Conservation (phyloP, 108 stramenopile species). For the Epithemia pelagica region DNA sequence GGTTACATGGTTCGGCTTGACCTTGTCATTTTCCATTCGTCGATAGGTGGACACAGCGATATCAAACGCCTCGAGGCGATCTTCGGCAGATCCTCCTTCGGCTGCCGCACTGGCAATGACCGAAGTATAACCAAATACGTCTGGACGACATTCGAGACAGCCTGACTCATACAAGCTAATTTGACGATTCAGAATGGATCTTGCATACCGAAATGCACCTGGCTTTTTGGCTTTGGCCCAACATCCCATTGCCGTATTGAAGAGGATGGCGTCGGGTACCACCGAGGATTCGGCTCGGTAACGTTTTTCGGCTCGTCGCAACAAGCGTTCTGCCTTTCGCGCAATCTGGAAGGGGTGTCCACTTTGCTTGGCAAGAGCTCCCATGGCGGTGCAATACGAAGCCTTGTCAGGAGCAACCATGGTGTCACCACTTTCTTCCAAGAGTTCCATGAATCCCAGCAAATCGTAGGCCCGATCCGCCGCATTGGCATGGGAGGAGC, state of each 20-base stretch:
- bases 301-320: conserved; percentile 33
- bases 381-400: conserved; percentile 29
- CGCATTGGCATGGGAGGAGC: conserved; percentile 24
- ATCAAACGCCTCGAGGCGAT: conserved; percentile 45
- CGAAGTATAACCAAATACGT: conserved; percentile 73
- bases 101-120: conserved; percentile 37
- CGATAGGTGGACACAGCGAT: conserved; percentile 57
- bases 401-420: conserved; percentile 11
- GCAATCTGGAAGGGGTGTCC: conserved; percentile 27
- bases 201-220: conserved; percentile 47
- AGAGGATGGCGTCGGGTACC: conserved; percentile 52
- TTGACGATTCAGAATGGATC: conserved; percentile 66
- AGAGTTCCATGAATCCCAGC: conserved; percentile 44
- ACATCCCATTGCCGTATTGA: conserved; percentile 67
- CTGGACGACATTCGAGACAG: conserved; percentile 39
- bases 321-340: conserved; percentile 48
- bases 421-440: conserved; percentile 12
- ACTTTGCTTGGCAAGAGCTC: conserved; percentile 28
- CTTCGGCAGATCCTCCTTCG: conserved; percentile 14
- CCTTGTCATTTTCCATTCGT: conserved; percentile 13
- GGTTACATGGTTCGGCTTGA: conserved; percentile 64
- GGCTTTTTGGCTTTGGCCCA: conserved; percentile 49
- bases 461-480: conserved; percentile 42
- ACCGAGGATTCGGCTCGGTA: conserved; percentile 16
- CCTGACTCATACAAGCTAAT: conserved; percentile 31